Evolutionary conservation across 2,329 filamentous ascomycete species (phyloP).

Genomic region (Cladorrhinum sp.): DNA sequence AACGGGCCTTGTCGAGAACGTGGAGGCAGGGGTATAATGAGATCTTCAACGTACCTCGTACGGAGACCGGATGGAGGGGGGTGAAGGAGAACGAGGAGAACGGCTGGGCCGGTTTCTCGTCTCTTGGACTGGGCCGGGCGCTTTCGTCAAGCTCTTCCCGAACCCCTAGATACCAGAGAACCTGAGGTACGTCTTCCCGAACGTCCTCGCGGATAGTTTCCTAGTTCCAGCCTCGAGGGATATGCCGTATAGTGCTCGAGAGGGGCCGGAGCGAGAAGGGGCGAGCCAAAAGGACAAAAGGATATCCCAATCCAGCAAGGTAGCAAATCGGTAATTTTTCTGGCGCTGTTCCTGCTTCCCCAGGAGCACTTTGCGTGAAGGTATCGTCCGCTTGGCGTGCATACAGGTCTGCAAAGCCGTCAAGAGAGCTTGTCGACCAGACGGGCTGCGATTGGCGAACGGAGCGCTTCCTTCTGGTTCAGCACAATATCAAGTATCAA

Average conservation of each 20-base stretch:
- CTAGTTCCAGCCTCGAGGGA: conserved; percentile 19
- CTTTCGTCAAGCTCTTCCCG: conserved; percentile 19
- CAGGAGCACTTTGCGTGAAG: conserved; percentile 29
- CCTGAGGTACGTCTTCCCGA: conserved; percentile 8
- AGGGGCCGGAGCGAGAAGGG: conserved; percentile 32
- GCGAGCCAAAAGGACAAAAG: conserved; percentile 40
- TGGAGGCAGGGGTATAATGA: conserved; percentile 27
- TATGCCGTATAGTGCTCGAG: conserved; percentile 34
- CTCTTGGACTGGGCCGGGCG: conserved; percentile 19
- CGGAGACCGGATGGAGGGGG: conserved; percentile 23
- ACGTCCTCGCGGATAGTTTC: conserved; percentile 2
- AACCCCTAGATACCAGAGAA: conserved; percentile 19
- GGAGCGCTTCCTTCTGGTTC: conserved; percentile 32
- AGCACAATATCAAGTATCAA: conserved; percentile 42
- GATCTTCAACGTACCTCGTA: conserved; percentile 31
- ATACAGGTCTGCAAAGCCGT: conserved; percentile 35
- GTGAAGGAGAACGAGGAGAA: conserved; percentile 9
- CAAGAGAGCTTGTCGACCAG: conserved; percentile 32
- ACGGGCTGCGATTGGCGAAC: conserved; percentile 37
- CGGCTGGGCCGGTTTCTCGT: conserved; percentile 16
- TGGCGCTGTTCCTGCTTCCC: conserved; percentile 29
- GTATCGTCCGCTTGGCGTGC: conserved; percentile 40
- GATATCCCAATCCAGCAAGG: conserved; percentile 38
- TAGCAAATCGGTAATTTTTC: conserved; percentile 30
- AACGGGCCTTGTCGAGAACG: conserved; percentile 27